Conservation (phyloP, 768 basidiomycete genomes). For the Lentinula guzmanii region DNA sequence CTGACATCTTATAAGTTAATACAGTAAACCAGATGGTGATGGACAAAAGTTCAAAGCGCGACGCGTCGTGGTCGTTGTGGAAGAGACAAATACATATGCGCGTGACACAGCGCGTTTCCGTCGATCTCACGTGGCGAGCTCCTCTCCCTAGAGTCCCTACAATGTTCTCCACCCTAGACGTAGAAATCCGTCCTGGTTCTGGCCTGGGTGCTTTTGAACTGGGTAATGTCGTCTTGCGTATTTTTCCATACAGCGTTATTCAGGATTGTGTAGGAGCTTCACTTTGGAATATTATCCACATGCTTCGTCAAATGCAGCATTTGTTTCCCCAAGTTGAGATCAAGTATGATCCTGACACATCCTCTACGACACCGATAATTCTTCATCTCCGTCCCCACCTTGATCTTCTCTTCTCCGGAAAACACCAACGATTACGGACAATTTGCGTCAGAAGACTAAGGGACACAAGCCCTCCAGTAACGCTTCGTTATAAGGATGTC, state of each 20-base stretch:
- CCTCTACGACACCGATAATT: slow-evolving; percentile 67
- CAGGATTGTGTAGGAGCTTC: slow-evolving; percentile 49
- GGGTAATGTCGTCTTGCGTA: slow-evolving; percentile 29
- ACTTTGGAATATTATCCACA: slow-evolving; percentile 71
- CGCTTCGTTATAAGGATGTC: slow-evolving; percentile 60
- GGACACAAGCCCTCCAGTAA: slow-evolving; percentile 61
- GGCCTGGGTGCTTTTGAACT: slow-evolving; percentile 78
- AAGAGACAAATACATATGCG: background rate
- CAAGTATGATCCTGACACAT: slow-evolving; percentile 72
- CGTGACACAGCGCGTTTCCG: background rate
- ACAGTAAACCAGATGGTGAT: slow-evolving; percentile 1
- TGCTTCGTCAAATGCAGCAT: slow-evolving; percentile 58
- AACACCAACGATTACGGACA: slow-evolving; percentile 73
- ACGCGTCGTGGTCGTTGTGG: slow-evolving; percentile 6
- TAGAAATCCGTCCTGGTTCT: slow-evolving; percentile 70
- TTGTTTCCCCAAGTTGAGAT: slow-evolving; percentile 78
- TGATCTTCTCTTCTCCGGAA: slow-evolving; percentile 79
- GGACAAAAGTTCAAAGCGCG: background rate
- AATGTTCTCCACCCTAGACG: slow-evolving; percentile 68
- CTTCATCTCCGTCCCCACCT: slow-evolving; percentile 77
- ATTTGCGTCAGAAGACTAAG: slow-evolving; percentile 67
- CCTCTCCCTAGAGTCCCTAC: background rate
- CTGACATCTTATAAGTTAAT: slow-evolving; percentile 28
- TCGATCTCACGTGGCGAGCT: background rate
- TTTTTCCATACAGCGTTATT: background rate